Evolutionary conservation across 306 rosid species (phyloP), one percentile per base, ranked within the genome.

Genomic region (Dryas octopetala): DNA sequence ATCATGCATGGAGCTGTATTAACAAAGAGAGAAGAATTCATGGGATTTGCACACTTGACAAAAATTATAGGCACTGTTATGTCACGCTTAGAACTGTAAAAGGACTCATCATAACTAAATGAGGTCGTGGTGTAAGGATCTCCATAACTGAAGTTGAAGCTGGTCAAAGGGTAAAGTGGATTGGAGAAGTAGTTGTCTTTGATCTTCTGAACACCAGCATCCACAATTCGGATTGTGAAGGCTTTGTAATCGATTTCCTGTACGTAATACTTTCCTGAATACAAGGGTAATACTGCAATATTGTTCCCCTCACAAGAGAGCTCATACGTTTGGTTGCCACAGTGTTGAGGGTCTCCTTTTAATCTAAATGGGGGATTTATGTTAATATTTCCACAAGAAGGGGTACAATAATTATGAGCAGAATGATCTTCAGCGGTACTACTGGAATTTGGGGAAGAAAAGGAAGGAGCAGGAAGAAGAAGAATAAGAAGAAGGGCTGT

Each of bases 201-300:
- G 55, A 5, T n/a, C n/a, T 13, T 8, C 32, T 1, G 40, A 48
- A 70, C n/a, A 19, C 47, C 59, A 7, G 75, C 11, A 48, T 83
- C 89, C 41, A 75, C 76, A 10, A 86, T 5, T 15, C 80, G 74
- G 59, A 86, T 86, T 4, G 83, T 80, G 46, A 23, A 44, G 63
- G 80, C 68, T 38, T 45, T 45, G 66, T 78, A 78, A 32, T 71
- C 62, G 63, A 78, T 78, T 3, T 70, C 4, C 14, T 41, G 9
- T 1, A 78, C 72, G 5, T 48, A 7, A 51, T 49, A 71, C 54
- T 71, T 78, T 19, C 32, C 65, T 15, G 62, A 49, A n/a, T 66
- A 4, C 43, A 70, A n/a, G 71, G 40, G 61, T 6, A 49, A 19
- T 1, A 77, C 17, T n/a, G 54, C n/a, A 1, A 15, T 12, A 17